Conservation (phyloP, 139 green algal genomes). For the Limnomonas spitsbergensis region DNA sequence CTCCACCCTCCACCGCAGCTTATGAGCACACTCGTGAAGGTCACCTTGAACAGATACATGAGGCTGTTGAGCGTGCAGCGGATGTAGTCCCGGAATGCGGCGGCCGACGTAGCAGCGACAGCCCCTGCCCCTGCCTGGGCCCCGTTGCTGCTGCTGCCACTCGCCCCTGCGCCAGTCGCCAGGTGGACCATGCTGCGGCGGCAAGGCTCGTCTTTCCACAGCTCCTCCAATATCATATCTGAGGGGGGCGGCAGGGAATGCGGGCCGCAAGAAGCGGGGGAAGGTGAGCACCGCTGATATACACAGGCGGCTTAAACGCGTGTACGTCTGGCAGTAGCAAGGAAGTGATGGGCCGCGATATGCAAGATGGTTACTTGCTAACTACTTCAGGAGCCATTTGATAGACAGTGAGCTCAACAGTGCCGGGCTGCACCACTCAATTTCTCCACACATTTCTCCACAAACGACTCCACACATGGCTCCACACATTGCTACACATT, state of each 20-base stretch:
- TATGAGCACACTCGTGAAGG: background rate
- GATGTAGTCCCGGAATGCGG: constrained; percentile 54
- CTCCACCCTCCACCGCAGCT: background rate
- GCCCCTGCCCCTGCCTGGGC: background rate
- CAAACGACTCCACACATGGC: too few relatives aligned
- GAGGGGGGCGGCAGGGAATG: constrained; percentile 6
- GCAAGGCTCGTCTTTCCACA: constrained; percentile 68
- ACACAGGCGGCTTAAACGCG: too few relatives aligned
- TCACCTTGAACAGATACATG: constrained; percentile 80
- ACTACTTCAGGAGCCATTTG: too few relatives aligned
- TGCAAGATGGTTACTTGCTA: too few relatives aligned
- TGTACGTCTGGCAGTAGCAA: too few relatives aligned
- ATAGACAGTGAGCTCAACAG: too few relatives aligned
- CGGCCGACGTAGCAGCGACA: background rate
- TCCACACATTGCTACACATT: too few relatives aligned
- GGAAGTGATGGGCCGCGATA: too few relatives aligned
- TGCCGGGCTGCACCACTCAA: too few relatives aligned
- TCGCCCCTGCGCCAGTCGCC: constrained; percentile 27
- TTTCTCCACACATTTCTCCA: too few relatives aligned
- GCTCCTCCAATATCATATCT: constrained; percentile 71
- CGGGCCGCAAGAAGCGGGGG: background rate
- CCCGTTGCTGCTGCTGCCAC: background rate
- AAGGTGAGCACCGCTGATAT: background rate
- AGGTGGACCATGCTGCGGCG: constrained; percentile 29
- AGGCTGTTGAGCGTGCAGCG: constrained; percentile 70